A percentile compares a stretch with the other conserved stretches of the same genome.
Conservation (phyloP, 2,329 filamentous ascomycete genomes). For the Sporothrix phasma region DNA sequence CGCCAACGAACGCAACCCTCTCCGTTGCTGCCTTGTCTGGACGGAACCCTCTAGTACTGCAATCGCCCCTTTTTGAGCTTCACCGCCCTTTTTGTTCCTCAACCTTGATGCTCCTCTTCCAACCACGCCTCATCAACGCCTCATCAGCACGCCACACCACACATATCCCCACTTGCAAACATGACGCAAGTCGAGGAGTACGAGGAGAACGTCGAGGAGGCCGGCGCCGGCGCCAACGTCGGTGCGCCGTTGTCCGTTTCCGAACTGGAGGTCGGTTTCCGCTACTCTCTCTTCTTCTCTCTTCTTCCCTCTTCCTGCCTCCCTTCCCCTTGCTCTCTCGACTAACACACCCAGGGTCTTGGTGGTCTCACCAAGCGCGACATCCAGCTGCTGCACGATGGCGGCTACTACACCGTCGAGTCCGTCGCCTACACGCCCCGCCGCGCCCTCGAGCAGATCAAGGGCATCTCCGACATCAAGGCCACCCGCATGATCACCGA, state of each 20-base stretch:
- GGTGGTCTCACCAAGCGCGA: slow-evolving; percentile 88
- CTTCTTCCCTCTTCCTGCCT: not conserved
- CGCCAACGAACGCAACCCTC: not conserved
- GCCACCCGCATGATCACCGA: slow-evolving; percentile 83
- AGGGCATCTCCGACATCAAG: slow-evolving; percentile 96
- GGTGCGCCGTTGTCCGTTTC: slow-evolving; percentile 87
- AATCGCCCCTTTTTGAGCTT: not conserved
- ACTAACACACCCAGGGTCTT: slow-evolving; percentile 52
- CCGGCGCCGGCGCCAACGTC: slow-evolving; percentile 64
- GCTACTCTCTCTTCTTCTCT: not conserved
- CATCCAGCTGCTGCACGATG: slow-evolving; percentile 85
- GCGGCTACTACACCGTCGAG: slow-evolving; percentile 91
- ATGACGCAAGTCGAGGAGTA: slow-evolving; percentile 50
- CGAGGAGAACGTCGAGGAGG: slow-evolving; percentile 59
- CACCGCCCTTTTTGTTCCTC: not conserved
- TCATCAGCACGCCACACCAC: not conserved
- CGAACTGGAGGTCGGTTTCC: slow-evolving; percentile 66
- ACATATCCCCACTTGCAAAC: not conserved
- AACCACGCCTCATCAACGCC: not conserved
- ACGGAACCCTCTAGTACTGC: not conserved
- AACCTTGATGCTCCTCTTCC: not conserved
- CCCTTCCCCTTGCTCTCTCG: no score
- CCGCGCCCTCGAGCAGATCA: slow-evolving; percentile 82
- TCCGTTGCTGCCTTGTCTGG: slow-evolving; percentile 3
- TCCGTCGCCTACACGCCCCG: slow-evolving; percentile 85